phyloP scores from a whole-genome alignment of 2,329 filamentous ascomycete genomes.

The Aspergillus sp. region DNA sequence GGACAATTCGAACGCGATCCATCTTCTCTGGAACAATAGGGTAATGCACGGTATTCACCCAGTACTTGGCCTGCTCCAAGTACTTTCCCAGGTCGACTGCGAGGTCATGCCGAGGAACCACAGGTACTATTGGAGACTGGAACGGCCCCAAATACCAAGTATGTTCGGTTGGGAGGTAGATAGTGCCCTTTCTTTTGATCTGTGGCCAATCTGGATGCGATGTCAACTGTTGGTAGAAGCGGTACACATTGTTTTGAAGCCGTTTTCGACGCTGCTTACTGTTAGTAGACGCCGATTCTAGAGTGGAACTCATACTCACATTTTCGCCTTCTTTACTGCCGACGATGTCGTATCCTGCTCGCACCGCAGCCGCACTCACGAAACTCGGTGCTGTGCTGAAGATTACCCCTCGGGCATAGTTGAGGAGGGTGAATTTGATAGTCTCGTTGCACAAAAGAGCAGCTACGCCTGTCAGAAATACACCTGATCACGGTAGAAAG shows the following conservation, averaged over 20 bases:
- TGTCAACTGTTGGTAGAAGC: constrained; percentile 8
- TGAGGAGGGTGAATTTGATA: constrained; percentile 9
- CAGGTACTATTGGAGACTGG: constrained; percentile 8
- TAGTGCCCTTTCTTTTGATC: constrained; percentile 1
- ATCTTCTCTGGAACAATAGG: constrained; percentile 5
- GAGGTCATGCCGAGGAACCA: not conserved
- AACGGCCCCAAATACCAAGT: constrained; percentile 5
- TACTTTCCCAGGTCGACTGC: constrained; percentile 1
- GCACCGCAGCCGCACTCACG: constrained; percentile 8
- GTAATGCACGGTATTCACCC: constrained; percentile 9
- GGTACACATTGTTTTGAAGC: constrained; percentile 8
- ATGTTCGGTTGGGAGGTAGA: constrained; percentile 6
- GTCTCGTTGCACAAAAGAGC: constrained; percentile 9
- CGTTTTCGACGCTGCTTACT: constrained; percentile 4
- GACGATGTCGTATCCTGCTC: constrained; percentile 9
- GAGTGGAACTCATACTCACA: constrained; percentile 1
- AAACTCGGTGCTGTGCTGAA: constrained; percentile 13
- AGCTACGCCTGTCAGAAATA: not conserved
- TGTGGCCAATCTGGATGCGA: constrained; percentile 3
- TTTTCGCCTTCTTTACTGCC: constrained; percentile 10
- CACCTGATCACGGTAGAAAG: not conserved
- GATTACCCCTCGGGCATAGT: constrained; percentile 11
- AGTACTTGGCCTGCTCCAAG: constrained; percentile 2
- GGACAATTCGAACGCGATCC: constrained; percentile 9
- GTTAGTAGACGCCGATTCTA: not conserved